Evolutionary conservation across 306 rosid species (phyloP).

Genomic region (Sesbania bispinosa): DNA sequence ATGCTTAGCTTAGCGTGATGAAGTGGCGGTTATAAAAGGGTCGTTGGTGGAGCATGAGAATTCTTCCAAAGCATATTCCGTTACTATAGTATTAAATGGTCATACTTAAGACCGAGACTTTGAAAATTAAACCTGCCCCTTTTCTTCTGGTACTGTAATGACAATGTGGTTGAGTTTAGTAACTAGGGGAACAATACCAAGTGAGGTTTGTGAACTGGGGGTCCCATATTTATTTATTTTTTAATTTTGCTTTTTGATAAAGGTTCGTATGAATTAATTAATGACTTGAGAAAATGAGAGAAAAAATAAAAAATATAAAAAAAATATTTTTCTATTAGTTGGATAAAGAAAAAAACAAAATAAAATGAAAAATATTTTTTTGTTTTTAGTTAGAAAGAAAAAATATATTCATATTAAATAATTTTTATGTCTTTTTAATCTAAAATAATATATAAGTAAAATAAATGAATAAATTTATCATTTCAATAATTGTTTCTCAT

Average conservation of each 20-base stretch:
- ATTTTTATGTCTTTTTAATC: too few relatives aligned
- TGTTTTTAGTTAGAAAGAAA: too few relatives aligned
- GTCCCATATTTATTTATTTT: too few relatives aligned
- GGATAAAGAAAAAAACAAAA: too few relatives aligned
- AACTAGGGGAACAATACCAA: background rate
- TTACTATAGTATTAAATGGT: constrained; percentile 38
- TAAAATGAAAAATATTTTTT: too few relatives aligned
- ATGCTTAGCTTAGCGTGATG: constrained; percentile 82
- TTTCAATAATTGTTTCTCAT: too few relatives aligned
- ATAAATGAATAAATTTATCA: too few relatives aligned
- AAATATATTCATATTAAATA: too few relatives aligned
- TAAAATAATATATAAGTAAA: too few relatives aligned
- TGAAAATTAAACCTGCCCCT: background rate
- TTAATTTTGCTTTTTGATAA: background rate
- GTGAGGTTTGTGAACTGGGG: background rate
- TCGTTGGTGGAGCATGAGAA: constrained; percentile 45
- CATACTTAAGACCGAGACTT: constrained; percentile 29
- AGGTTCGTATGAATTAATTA: too few relatives aligned
- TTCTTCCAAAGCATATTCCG: constrained; percentile 63
- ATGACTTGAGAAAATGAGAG: too few relatives aligned
- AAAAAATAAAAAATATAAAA: background rate
- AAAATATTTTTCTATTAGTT: too few relatives aligned
- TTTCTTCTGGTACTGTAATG: background rate
- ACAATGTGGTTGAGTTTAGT: constrained; percentile 17
- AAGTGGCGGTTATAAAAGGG: constrained; percentile 47